Base-by-base conservation (phyloP, 495 filamentous ascomycete species). In the Penicillium ucsense region DNA sequence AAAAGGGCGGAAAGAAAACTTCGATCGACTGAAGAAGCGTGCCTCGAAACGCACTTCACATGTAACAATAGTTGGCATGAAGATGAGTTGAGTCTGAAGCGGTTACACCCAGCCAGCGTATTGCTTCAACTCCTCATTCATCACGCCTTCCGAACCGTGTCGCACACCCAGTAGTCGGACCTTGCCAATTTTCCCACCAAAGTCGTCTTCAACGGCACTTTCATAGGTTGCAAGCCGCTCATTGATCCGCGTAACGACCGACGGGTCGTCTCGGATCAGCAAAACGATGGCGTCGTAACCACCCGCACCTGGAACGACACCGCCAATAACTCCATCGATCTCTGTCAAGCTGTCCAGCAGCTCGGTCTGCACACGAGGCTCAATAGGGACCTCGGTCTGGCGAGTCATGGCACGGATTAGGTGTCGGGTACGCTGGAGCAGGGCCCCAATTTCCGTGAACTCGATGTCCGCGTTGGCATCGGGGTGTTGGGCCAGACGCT, bases 271-370 rank as follows among this genome's bases (percentile, higher is more conserved):
- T 52, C 73, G 77, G 35, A 94, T 74, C 50, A 98, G 61, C 43
- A 98, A 56, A 5, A 82, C 88, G 50, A 95, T 76, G 4, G 92
- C 92, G 77, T 98, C 92, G 60, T 85, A 96, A 3, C 92, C 92
- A 30, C 92, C 92, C 5, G 92, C 92, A 3, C 92, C 92, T 4
- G 92, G 92, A 0, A 95, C 94, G 3, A 97, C 88, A 6, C 89
- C 91, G 1, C 88, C 92, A 46, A 88, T 75, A 5, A 97, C 88
- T 9, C 94, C 94, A 1, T 83, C 76, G 3, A 96, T 63, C 20
- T 64, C 61, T 12, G 76, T 79, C 45, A 86, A 73, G 36, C 80
- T 84, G 66, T 98, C 84, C 35, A 98, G 67, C 50, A 98, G 68
- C 55, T 76, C 76, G 6, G 87, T 94, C 73, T 97, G 94, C 40